phyloP scores from a whole-genome alignment of 495 filamentous ascomycete genomes.

The Chaetomium tenue region DNA sequence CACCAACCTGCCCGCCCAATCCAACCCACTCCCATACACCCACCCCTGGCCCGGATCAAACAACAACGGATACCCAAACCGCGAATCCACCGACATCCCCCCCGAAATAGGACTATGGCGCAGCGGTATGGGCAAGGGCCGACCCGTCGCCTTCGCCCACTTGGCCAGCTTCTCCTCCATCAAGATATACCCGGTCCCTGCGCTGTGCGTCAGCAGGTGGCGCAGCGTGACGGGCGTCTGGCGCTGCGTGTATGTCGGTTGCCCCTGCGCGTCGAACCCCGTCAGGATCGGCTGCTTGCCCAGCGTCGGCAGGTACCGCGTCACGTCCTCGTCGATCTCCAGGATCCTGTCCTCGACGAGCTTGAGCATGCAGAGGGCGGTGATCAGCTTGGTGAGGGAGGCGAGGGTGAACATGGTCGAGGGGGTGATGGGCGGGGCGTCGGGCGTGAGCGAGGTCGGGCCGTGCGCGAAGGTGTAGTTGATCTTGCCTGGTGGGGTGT shows the following conservation, averaged over 20 bases:
- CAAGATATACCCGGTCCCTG: conserved; percentile 36
- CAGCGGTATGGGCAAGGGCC: background rate
- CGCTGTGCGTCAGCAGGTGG: conserved; percentile 40
- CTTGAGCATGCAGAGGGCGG: conserved; percentile 36
- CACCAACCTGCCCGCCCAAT: conserved; percentile 39
- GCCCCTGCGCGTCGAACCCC: conserved; percentile 27
- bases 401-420: conserved; percentile 23
- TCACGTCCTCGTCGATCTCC: conserved; percentile 20
- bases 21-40: conserved; percentile 37
- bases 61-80: conserved; percentile 35
- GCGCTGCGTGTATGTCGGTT: conserved; percentile 27
- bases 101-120: background rate
- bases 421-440: conserved; percentile 2
- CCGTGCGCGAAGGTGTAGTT: conserved; percentile 18
- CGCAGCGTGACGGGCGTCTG: conserved; percentile 35
- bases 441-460: background rate
- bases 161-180: conserved; percentile 27
- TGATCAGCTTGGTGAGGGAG: conserved; percentile 44
- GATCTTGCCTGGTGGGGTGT: conserved; percentile 14
- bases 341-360: conserved; percentile 35
- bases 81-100: conserved; percentile 26
- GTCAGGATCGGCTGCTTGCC: conserved; percentile 31
- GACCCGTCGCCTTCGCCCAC: conserved; percentile 13
- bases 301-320: conserved; percentile 34
- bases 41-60: conserved; percentile 42